Percentiles rank a stretch among this genome's conserved stretches.
Evolutionary conservation across 805 yeast species (phyloP).

Genomic region (Spathaspora arborariae): DNA sequence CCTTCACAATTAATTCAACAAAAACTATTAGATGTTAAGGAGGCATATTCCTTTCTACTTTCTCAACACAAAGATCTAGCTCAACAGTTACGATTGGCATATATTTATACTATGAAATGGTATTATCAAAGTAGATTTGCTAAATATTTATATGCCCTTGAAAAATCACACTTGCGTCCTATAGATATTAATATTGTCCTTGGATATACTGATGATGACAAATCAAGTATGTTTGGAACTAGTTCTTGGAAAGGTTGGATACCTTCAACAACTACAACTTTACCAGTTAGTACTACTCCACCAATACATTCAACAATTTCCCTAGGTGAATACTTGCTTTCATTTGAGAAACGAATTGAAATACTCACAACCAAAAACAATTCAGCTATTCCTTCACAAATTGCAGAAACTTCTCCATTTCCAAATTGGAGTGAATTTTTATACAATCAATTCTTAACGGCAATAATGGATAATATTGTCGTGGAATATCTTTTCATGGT

Average conservation of each 20-base stretch:
- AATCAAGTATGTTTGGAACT: slow-evolving; percentile 15
- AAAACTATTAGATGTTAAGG: slow-evolving; percentile 58
- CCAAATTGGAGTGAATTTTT: slow-evolving; percentile 70
- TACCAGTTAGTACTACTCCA: slow-evolving; percentile 9
- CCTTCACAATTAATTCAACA: slow-evolving; percentile 76
- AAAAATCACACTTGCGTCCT: slow-evolving; percentile 51
- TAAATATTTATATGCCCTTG: slow-evolving; percentile 69
- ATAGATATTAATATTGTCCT: slow-evolving; percentile 57
- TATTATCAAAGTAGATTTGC: slow-evolving; percentile 78
- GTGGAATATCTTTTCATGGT: slow-evolving; percentile 72
- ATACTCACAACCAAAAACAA: slow-evolving; percentile 42
- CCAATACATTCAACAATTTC: neutral
- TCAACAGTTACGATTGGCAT: slow-evolving; percentile 70
- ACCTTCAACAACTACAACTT: slow-evolving; percentile 10
- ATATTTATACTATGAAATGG: slow-evolving; percentile 88
- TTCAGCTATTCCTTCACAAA: slow-evolving; percentile 75
- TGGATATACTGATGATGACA: slow-evolving; percentile 39
- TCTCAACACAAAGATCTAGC: slow-evolving; percentile 61
- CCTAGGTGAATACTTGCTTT: slow-evolving; percentile 46
- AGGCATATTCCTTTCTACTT: slow-evolving; percentile 54
- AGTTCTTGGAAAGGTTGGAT: slow-evolving; percentile 26
- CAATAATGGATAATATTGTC: slow-evolving; percentile 69
- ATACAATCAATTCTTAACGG: slow-evolving; percentile 67
- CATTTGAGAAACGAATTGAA: slow-evolving; percentile 57
- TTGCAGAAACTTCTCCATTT: slow-evolving; percentile 72